These are phyloP conservation scores for Trichophaea hybrida DNA, from an alignment of 2,329 filamentous ascomycete species.

Conservation along the genomic window DNA sequence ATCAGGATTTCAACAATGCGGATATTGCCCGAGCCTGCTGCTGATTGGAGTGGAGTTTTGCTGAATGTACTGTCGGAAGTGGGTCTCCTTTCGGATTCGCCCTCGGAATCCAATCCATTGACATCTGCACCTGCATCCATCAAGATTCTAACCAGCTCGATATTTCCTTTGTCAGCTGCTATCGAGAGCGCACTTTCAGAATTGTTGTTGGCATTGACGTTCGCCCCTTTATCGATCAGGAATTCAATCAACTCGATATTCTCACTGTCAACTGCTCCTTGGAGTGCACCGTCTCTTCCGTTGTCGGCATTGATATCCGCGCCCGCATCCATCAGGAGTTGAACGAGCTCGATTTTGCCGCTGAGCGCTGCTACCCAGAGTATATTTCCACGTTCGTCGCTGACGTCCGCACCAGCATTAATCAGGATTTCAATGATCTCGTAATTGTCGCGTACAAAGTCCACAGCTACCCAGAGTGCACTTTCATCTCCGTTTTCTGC, in stretches of 20 bases:
- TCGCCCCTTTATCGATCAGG: not conserved
- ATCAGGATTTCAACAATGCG: constrained; percentile 20
- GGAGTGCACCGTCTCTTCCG: too few relatives aligned
- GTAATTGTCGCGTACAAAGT: too few relatives aligned
- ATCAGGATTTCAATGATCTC: not conserved
- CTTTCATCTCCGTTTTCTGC: not conserved
- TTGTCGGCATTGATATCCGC: not conserved
- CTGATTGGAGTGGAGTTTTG: constrained; percentile 18
- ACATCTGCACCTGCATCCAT: constrained; percentile 21
- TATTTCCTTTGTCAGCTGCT: constrained; percentile 16
- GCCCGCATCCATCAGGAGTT: not conserved
- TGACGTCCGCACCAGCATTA: constrained; percentile 1
- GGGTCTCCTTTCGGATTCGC: not conserved
- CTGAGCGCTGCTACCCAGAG: not conserved
- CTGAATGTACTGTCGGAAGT: not conserved
- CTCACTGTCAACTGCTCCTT: not conserved
- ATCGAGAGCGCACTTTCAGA: constrained; percentile 11
- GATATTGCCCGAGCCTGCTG: constrained; percentile 14
- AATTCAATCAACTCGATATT: not conserved
- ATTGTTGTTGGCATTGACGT: not conserved
- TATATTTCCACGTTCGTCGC: not conserved
- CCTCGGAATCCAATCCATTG: constrained; percentile 3
- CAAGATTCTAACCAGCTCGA: constrained; percentile 20
- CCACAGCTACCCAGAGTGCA: too few relatives aligned
- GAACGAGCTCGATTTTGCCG: not conserved